Evolutionary conservation across 495 filamentous ascomycete species (phyloP), one percentile per base, ranked within the genome.

Genomic region (Penicillium lagena): DNA sequence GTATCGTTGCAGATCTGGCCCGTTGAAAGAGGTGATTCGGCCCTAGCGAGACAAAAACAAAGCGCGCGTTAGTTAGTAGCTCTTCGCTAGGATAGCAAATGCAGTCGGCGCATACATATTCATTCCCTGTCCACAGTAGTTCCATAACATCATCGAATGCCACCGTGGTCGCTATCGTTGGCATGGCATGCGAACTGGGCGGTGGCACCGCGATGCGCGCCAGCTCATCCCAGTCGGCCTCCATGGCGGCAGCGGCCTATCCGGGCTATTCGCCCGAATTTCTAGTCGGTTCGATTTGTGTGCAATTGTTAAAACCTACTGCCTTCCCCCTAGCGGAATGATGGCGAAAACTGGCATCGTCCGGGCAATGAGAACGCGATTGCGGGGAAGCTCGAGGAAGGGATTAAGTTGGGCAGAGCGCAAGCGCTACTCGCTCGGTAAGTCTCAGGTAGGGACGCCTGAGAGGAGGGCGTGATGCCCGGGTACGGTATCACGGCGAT

Each of bases 111-210:
- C 82, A 67, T 68, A 94, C 90, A 73, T 81, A 86, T 69, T 90
- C 86, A 64, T 89, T 91, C 10, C 93, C 93, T 9, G 80, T 77
- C 93, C 94, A 98, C 48, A 97, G 62, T 29, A 97, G 77, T 63
- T 97, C 93, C 59, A 91, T 82, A 35, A 77, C 72, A 46, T 82
- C 83, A 59, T 99, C 93, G 58, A 97, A 97, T 15, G 87, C 84
- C 49, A 95, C 67, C 9, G 87, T 79, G 6, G 82, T 80, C 42
- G 81, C 78, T 36, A 79, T 74, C n/a, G 83, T 80, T 4, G 82
- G 73, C 50, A 81, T 57, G 29, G 71, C 74, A 62, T 82, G 78
- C 48, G 72, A 60, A 42, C 72, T 78, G 39, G 84, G 80, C 46
- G 82, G 78, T 43, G 85, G 85, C 60, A 86, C 75, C 49, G 76